Conservation (phyloP, 2,329 filamentous ascomycete species). For the Fusarium siculi region DNA sequence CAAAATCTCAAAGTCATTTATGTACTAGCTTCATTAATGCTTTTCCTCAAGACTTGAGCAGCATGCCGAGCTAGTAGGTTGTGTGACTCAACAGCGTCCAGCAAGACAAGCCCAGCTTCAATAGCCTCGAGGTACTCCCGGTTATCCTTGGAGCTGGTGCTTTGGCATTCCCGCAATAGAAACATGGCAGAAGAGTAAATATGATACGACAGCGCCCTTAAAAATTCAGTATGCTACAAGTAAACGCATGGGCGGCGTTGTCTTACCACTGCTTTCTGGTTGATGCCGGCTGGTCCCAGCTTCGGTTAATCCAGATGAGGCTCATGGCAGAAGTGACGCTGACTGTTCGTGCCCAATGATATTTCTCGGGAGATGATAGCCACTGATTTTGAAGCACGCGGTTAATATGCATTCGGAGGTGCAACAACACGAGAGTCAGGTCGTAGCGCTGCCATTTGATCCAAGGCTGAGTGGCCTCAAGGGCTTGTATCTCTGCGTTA, state of each 20-base stretch:
- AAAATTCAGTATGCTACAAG: background rate
- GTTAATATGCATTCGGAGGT: background rate
- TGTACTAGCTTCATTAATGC: background rate
- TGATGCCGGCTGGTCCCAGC: background rate
- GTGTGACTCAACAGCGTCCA: background rate
- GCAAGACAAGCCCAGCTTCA: background rate
- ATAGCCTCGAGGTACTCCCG: background rate
- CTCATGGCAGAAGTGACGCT: background rate
- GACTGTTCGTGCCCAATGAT: background rate
- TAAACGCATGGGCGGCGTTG: fast-evolving
- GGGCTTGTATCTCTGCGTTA: background rate
- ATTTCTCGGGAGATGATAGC: background rate
- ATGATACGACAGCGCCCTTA: background rate
- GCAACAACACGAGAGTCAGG: background rate
- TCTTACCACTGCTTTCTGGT: background rate
- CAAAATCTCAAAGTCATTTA: fast-evolving
- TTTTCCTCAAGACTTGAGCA: background rate
- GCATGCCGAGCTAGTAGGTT: background rate
- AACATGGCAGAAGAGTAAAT: background rate
- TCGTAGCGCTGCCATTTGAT: background rate
- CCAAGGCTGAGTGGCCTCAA: background rate
- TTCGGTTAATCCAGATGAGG: background rate
- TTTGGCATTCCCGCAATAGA: background rate
- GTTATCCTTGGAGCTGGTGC: fast-evolving
- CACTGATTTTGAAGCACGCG: background rate